Conservation (phyloP, 2,329 filamentous ascomycete species). For the Cyphellophora attinorum region DNA sequence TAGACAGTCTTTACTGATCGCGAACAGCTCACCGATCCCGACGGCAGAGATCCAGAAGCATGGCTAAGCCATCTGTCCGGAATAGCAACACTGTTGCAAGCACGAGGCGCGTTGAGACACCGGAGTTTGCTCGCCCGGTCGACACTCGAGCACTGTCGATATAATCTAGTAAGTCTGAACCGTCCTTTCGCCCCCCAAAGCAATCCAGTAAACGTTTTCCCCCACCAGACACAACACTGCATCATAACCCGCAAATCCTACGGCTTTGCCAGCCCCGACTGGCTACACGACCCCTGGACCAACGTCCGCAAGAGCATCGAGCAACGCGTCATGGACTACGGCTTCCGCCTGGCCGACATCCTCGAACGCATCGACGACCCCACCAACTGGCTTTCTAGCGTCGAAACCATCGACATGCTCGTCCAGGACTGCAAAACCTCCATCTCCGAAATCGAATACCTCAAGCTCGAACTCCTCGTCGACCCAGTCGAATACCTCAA, state of each 20-base stretch:
- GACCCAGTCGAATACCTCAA: neutral
- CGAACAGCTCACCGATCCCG: neutral
- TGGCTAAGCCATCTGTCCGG: slow-evolving; percentile 1
- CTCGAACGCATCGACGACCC: slow-evolving; percentile 1
- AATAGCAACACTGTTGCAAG: neutral
- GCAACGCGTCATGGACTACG: neutral
- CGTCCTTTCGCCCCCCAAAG: too few relatives aligned
- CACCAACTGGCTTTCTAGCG: neutral
- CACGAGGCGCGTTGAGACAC: slow-evolving; percentile 1
- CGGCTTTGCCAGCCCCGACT: neutral
- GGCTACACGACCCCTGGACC: slow-evolving; percentile 1
- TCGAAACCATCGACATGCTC: neutral
- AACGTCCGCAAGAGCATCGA: neutral
- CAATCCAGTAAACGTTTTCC: too few relatives aligned
- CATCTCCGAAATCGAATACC: neutral
- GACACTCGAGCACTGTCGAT: slow-evolving; percentile 1
- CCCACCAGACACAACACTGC: neutral
- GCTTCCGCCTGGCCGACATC: neutral
- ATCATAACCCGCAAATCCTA: neutral
- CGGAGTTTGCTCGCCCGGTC: neutral
- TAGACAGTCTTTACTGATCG: neutral
- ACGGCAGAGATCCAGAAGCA: neutral
- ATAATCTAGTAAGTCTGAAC: slow-evolving; percentile 1
- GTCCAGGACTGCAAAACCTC: neutral
- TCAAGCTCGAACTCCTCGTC: neutral